A percentile compares a stretch with the other conserved stretches of the same genome.
Conservation (phyloP, 2,329 filamentous ascomycete genomes). For the Nigrospora oryzae region DNA sequence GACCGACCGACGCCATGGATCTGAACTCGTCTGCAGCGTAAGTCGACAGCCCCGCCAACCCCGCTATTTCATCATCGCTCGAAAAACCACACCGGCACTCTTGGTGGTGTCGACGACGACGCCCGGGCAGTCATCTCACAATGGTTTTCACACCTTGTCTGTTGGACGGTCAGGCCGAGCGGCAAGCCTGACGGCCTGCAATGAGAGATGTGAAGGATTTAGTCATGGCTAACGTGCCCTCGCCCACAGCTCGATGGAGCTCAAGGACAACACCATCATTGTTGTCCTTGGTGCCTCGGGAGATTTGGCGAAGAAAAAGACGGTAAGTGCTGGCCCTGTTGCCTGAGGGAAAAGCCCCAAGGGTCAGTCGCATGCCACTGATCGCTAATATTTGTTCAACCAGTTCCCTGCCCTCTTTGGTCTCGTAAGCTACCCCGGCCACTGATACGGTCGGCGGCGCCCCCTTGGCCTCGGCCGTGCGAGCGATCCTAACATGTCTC, state of each 20-base stretch:
- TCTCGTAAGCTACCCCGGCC: conserved; percentile 61
- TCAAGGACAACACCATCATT: conserved; percentile 97
- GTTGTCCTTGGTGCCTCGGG: conserved; percentile 95
- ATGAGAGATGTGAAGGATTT: background rate
- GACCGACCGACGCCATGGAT: conserved; percentile 7
- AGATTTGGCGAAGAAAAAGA: conserved; percentile 99
- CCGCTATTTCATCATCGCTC: conserved; percentile 18
- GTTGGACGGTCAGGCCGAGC: too few relatives aligned
- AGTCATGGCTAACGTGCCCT: background rate
- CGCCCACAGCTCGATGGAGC: conserved; percentile 66
- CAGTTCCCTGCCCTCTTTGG: conserved; percentile 96
- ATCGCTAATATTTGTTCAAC: conserved; percentile 17
- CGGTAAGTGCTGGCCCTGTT: conserved; percentile 46
- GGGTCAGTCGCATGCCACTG: background rate
- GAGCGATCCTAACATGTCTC: conserved; percentile 10
- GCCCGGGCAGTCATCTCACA: too few relatives aligned
- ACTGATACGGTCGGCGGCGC: background rate
- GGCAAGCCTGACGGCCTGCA: too few relatives aligned
- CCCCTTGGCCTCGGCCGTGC: background rate
- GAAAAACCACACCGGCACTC: too few relatives aligned
- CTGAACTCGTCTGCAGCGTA: conserved; percentile 22
- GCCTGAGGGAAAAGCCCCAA: background rate
- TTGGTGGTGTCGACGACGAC: too few relatives aligned
- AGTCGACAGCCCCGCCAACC: conserved; percentile 21
- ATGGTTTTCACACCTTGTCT: too few relatives aligned